These are phyloP conservation scores for Rhodomyrtus psidioides DNA, from an alignment of 441 rosid genomes.

Conservation along the genomic window DNA sequence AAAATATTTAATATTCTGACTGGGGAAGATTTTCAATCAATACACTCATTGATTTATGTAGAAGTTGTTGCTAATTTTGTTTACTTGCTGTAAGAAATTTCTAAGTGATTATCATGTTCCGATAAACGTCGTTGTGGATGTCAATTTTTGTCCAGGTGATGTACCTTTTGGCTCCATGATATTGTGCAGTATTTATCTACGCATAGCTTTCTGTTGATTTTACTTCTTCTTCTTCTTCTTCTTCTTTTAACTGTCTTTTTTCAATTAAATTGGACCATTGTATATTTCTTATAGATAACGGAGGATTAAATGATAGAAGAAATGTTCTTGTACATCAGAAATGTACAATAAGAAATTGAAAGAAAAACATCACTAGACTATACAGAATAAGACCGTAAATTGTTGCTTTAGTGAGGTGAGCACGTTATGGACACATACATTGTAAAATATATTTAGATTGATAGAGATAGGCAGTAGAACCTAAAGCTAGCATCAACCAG, in stretches of 20 bases:
- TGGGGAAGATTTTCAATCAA: neutral
- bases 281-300: neutral
- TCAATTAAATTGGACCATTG: neutral
- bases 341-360: neutral
- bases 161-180: neutral
- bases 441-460: neutral
- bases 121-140: neutral
- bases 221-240: neutral
- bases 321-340: neutral
- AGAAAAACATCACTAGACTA: neutral
- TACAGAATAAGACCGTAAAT: neutral
- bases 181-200: neutral
- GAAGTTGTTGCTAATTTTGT: neutral
- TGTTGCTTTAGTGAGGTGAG: neutral
- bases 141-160: neutral
- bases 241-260: neutral
- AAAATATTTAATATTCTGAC: neutral
- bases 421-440: neutral
- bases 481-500: neutral
- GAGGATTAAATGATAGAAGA: neutral
- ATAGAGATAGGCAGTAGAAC: neutral
- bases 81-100: neutral
- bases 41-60: neutral
- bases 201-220: neutral
- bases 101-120: neutral